Evolutionary conservation across 2,329 filamentous ascomycete species (phyloP).

Genomic region (Alternaria sp.): DNA sequence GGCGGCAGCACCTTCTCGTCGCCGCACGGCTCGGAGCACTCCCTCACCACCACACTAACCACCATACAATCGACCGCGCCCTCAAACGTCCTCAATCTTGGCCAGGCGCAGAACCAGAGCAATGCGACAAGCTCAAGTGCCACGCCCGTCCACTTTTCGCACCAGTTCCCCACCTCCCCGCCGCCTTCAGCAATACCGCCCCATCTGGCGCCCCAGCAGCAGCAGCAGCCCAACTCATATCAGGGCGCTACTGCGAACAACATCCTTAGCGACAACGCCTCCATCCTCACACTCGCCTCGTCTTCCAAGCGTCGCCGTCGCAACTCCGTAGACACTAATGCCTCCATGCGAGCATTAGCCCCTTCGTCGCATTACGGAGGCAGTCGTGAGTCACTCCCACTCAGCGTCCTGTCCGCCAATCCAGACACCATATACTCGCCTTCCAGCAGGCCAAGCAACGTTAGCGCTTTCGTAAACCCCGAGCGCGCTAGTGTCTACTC

Average conservation of each 20-base stretch:
- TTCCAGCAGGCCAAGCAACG: conserved; percentile 60
- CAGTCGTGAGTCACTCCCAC: conserved; percentile 78
- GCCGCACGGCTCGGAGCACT: conserved; percentile 80
- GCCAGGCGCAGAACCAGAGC: conserved; percentile 43
- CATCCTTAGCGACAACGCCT: conserved; percentile 83
- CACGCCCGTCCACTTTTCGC: conserved; percentile 62
- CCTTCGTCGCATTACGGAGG: conserved; percentile 84
- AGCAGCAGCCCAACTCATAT: conserved; percentile 73
- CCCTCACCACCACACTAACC: conserved; percentile 82
- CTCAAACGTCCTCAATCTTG: conserved; percentile 57
- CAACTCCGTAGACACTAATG: conserved; percentile 84
- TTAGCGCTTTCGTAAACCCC: conserved; percentile 63
- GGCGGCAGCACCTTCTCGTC: conserved; percentile 83
- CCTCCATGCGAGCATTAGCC: conserved; percentile 83
- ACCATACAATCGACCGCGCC: conserved; percentile 81
- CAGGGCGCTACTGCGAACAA: conserved; percentile 82
- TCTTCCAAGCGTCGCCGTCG: conserved; percentile 80
- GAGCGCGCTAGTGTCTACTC: conserved; percentile 87
- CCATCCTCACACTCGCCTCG: conserved; percentile 83
- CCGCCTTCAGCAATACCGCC: conserved; percentile 75
- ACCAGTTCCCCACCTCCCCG: conserved; percentile 63
- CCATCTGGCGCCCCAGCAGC: conserved; percentile 66
- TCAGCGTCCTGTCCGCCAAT: conserved; percentile 79
- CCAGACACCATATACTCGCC: conserved; percentile 61
- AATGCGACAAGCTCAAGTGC: conserved; percentile 46